Conservation (phyloP, 768 basidiomycete species). For the Sarcodon sp. region DNA sequence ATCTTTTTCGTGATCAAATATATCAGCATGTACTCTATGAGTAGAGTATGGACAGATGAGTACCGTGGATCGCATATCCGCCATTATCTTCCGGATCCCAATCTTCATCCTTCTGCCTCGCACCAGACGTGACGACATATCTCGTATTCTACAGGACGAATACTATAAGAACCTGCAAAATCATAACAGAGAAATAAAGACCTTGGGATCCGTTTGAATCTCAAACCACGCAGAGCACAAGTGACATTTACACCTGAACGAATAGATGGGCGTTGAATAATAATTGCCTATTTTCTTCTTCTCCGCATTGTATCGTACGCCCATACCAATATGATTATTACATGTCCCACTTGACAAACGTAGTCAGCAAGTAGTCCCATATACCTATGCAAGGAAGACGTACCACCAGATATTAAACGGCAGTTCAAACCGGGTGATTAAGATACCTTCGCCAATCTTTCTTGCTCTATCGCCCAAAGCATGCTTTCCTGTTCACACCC, state of each 20-base stretch:
- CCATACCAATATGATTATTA: constrained; percentile 95
- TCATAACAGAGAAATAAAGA: constrained; percentile 12
- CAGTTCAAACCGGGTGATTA: constrained; percentile 91
- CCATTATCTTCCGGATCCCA: constrained; percentile 98
- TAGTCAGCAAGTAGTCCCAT: background rate
- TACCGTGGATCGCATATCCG: constrained; percentile 81
- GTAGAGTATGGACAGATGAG: constrained; percentile 6
- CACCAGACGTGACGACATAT: constrained; percentile 87
- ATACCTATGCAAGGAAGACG: constrained; percentile 12
- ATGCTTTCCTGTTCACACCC: constrained; percentile 66
- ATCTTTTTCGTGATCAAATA: constrained; percentile 25
- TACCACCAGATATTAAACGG: constrained; percentile 98
- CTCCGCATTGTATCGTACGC: constrained; percentile 99
- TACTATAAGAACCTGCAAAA: background rate
- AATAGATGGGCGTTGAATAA: constrained; percentile 88
- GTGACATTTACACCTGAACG: constrained; percentile 97
- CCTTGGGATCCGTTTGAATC: constrained; percentile 96
- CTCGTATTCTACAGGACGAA: constrained; percentile 63
- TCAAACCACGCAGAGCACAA: constrained; percentile 96
- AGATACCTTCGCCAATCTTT: constrained; percentile 91
- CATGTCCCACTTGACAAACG: constrained; percentile 62
- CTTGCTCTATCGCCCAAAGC: constrained; percentile 87
- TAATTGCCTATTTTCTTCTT: constrained; percentile 96
- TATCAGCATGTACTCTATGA: background rate
- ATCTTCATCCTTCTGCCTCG: constrained; percentile 89